Conservation (phyloP, 441 rosid genomes). For the Populus hybrid region DNA sequence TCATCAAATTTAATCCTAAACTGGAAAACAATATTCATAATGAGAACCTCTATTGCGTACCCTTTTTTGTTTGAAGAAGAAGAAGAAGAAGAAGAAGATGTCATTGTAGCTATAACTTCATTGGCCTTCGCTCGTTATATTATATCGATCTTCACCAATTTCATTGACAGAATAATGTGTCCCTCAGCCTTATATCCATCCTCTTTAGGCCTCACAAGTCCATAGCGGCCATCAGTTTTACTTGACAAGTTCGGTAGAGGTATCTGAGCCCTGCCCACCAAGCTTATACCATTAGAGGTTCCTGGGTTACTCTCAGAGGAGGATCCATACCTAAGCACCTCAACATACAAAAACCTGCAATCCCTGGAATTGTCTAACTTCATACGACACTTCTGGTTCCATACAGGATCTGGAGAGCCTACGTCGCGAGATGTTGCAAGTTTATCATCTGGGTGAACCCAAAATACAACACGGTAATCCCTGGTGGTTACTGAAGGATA, state of each 20-base stretch:
- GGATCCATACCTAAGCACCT: slow-evolving; percentile 12
- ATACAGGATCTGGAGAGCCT: not conserved
- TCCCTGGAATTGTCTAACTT: not conserved
- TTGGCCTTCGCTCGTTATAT: not conserved
- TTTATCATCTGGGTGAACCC: slow-evolving; percentile 11
- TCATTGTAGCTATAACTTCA: not conserved
- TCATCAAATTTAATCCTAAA: too few species aligned
- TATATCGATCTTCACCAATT: not conserved
- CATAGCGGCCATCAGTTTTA: not conserved
- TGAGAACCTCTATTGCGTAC: too few species aligned
- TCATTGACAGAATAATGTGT: slow-evolving; percentile 7
- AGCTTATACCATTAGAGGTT: slow-evolving; percentile 4
- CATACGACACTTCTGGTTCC: slow-evolving; percentile 3
- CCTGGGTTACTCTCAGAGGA: slow-evolving; percentile 9
- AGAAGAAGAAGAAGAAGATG: not conserved
- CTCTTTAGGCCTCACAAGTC: slow-evolving; percentile 11
- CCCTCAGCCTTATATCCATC: slow-evolving; percentile 9
- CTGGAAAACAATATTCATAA: too few species aligned
- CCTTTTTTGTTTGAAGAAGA: not conserved
- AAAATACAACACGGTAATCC: not conserved
- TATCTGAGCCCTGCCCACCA: slow-evolving; percentile 28
- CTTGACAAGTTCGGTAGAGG: not conserved
- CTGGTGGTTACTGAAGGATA: not conserved
- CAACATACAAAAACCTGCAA: slow-evolving; percentile 15
- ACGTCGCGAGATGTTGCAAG: not conserved